These are phyloP conservation scores for Usnea hakonensis DNA, from an alignment of 495 filamentous ascomycete genomes.

Conservation along the genomic window DNA sequence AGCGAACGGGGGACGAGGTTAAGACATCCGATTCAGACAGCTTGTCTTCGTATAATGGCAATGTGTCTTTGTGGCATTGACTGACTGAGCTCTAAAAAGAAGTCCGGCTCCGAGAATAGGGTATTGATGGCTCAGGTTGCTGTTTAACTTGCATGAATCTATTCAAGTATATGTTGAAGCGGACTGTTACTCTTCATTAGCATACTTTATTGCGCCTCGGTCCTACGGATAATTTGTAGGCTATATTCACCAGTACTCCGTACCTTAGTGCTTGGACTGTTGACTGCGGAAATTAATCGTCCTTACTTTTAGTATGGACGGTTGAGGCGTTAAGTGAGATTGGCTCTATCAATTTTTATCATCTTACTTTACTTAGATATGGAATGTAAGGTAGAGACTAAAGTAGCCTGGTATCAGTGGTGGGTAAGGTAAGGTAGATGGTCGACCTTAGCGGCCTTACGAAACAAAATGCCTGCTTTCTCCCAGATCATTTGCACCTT, in stretches of 20 bases:
- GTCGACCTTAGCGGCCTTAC: slow-evolving; percentile 12
- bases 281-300: slow-evolving; percentile 18
- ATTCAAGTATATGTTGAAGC: neutral
- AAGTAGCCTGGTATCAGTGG: too few species aligned
- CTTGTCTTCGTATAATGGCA: neutral
- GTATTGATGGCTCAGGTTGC: neutral
- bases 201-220: too few species aligned
- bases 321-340: slow-evolving; percentile 18
- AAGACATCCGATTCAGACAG: neutral
- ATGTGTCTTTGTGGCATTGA: neutral
- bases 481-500: slow-evolving; percentile 1
- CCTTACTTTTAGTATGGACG: slow-evolving; percentile 7
- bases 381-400: too few species aligned
- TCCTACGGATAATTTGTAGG: too few species aligned
- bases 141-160: neutral
- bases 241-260: too few species aligned
- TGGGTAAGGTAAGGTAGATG: slow-evolving; percentile 12
- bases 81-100: neutral
- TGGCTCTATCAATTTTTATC: slow-evolving; percentile 10
- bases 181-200: neutral
- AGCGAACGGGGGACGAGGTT: neutral
- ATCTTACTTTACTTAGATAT: too few species aligned
- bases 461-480: slow-evolving; percentile 12
- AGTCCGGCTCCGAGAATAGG: neutral
- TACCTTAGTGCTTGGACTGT: neutral